Evolutionary conservation across 1,284 basidiomycete genomes (phyloP).

Genomic region (Sutorius eximius): DNA sequence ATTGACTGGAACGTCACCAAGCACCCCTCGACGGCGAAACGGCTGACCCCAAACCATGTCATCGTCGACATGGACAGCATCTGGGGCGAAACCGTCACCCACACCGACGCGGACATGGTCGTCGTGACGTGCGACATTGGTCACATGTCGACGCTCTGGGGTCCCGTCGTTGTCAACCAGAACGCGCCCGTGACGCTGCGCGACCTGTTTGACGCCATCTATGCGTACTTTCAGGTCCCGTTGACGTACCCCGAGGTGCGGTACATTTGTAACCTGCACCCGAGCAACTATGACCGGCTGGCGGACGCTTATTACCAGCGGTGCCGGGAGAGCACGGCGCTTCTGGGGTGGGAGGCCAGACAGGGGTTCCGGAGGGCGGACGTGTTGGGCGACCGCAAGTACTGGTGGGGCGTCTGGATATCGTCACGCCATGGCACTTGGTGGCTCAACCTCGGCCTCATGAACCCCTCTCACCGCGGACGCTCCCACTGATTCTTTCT

Average conservation of each 20-base stretch:
- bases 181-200: conserved; percentile 27
- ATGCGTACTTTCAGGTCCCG: conserved; percentile 38
- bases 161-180: conserved; percentile 33
- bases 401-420: conserved; percentile 40
- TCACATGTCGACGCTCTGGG: conserved; percentile 33
- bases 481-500: conserved; percentile 1
- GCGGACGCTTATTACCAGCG: conserved; percentile 29
- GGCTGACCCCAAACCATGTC: conserved; percentile 34
- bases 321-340: conserved; percentile 17
- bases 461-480: conserved; percentile 20
- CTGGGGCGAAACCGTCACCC: conserved; percentile 28
- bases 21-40: conserved; percentile 34
- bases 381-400: conserved; percentile 34
- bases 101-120: conserved; percentile 27
- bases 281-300: conserved; percentile 25
- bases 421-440: conserved; percentile 26
- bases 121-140: conserved; percentile 31
- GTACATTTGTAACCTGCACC: conserved; percentile 21
- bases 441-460: conserved; percentile 36
- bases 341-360: conserved; percentile 33
- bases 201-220: conserved; percentile 39
- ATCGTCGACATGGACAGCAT: conserved; percentile 25
- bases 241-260: conserved; percentile 33
- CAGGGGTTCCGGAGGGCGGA: conserved; percentile 41
- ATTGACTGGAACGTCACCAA: conserved; percentile 41